These are phyloP conservation scores for Trichomonascus vanleenenianus DNA, from an alignment of 805 yeast genomes.

Conservation along the genomic window DNA sequence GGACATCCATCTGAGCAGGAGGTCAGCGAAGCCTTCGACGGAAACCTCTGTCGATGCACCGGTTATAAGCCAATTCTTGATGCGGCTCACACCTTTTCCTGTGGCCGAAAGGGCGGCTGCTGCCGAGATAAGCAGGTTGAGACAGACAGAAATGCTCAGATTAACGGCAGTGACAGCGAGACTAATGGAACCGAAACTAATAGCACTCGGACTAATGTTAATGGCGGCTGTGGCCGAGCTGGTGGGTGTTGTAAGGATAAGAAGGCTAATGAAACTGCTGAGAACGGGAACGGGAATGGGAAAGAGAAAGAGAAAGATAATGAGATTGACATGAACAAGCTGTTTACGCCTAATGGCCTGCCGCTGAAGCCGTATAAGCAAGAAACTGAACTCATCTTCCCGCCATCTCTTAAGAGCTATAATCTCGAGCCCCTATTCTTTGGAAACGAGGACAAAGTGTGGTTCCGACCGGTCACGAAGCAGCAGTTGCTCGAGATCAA, in stretches of 20 bases:
- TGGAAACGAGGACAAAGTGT: conserved; percentile 34
- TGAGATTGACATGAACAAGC: conserved; percentile 6
- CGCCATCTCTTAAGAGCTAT: conserved; percentile 29
- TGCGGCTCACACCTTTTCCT: conserved; percentile 39
- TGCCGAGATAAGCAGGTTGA: conserved; percentile 26
- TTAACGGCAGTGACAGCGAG: conserved; percentile 11
- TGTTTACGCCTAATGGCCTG: conserved; percentile 34
- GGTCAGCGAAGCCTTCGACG: conserved; percentile 39
- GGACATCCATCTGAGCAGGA: conserved; percentile 33
- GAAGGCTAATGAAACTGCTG: conserved; percentile 1
- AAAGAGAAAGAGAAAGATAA: not conserved
- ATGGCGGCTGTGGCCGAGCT: conserved; percentile 11
- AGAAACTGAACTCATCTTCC: conserved; percentile 35
- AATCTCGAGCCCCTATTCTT: conserved; percentile 26
- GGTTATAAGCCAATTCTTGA: conserved; percentile 44
- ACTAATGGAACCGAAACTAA: conserved; percentile 3
- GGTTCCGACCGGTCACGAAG: conserved; percentile 39
- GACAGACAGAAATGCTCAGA: not conserved
- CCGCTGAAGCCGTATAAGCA: conserved; percentile 35
- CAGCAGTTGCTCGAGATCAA: conserved; percentile 32
- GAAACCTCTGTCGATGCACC: conserved; percentile 42
- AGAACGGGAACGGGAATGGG: conserved; percentile 1
- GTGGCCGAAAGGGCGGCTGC: conserved; percentile 32
- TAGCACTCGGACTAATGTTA: not conserved
- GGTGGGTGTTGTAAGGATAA: conserved; percentile 4